A percentile compares a stretch with the other conserved stretches of the same genome.
Conservation (phyloP, 176 grass and related monocot genomes). For the Eragrostis curvula region DNA sequence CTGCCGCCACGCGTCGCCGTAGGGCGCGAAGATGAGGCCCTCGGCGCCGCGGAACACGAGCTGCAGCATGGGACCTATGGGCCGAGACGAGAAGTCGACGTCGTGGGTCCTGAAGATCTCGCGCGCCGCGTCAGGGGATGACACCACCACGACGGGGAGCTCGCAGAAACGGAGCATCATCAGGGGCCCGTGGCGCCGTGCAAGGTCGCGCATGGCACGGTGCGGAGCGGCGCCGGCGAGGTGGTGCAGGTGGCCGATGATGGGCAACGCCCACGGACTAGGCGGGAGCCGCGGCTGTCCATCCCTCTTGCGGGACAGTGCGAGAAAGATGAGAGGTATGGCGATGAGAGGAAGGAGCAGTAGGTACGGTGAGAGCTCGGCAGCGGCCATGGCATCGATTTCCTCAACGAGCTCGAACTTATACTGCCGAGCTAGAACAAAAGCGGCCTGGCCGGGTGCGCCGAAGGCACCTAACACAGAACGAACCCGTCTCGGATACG, state of each 20-base stretch:
- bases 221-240: too few species aligned
- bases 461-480: too few species aligned
- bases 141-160: conserved; percentile 16
- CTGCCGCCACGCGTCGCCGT: conserved; percentile 30
- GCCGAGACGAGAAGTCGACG: conserved; percentile 27
- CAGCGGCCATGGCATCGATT: background rate
- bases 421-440: too few species aligned
- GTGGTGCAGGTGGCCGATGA: too few species aligned
- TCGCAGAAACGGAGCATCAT: too few species aligned
- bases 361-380: background rate
- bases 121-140: conserved; percentile 31
- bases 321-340: conserved; percentile 11
- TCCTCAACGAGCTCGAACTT: too few species aligned
- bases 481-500: too few species aligned
- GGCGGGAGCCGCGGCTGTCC: background rate
- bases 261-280: too few species aligned
- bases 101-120: conserved; percentile 37
- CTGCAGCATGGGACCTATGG: conserved; percentile 12
- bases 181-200: too few species aligned
- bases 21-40: conserved; percentile 37
- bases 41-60: conserved; percentile 3
- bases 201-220: too few species aligned
- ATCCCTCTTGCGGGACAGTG: background rate
- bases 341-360: background rate
- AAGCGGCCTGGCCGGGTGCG: too few species aligned